Evolutionary conservation across 768 basidiomycete genomes (phyloP).

Genomic region (Leccinum disarticulatum): DNA sequence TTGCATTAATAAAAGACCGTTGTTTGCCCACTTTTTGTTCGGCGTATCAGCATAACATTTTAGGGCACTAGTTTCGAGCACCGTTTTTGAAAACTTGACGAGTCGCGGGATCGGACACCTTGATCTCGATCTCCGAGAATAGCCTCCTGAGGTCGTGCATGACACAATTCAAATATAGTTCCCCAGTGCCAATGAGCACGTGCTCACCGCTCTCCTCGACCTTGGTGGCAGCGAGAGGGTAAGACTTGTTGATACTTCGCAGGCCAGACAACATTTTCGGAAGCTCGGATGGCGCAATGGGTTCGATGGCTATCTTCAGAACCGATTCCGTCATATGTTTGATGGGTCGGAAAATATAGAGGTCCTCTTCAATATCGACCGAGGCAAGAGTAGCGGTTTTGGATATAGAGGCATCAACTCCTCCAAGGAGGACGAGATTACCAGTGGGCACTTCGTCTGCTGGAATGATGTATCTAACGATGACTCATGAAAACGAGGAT

Average conservation of each 20-base stretch:
- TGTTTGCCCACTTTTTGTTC: conserved; percentile 82
- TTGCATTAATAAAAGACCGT: conserved; percentile 3
- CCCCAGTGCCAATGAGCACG: conserved; percentile 94
- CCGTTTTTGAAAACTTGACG: conserved; percentile 97
- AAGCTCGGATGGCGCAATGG: conserved; percentile 94
- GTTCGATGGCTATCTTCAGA: conserved; percentile 97
- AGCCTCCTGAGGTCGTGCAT: conserved; percentile 92
- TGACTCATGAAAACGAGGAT: conserved; percentile 4
- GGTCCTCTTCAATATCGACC: conserved; percentile 73
- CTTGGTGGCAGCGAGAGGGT: conserved; percentile 90
- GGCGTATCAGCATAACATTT: conserved; percentile 99
- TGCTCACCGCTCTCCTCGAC: conserved; percentile 99
- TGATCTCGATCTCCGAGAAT: conserved; percentile 99
- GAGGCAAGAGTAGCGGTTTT: conserved; percentile 91
- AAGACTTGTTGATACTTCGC: conserved; percentile 96
- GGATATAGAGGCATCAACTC: conserved; percentile 90
- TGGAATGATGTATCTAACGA: conserved; percentile 80
- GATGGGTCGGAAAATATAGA: conserved; percentile 94
- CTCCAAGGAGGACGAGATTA: conserved; percentile 89
- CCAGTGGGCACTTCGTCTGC: conserved; percentile 88
- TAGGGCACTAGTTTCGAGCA: conserved; percentile 93
- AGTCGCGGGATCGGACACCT: conserved; percentile 99
- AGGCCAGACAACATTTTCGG: conserved; percentile 98
- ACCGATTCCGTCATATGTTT: conserved; percentile 97
- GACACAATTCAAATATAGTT: conserved; percentile 93